Percentiles rank a stretch among this genome's conserved stretches.
phyloP scores from a whole-genome alignment of 768 basidiomycete genomes.

The Boletus subparvulus region DNA sequence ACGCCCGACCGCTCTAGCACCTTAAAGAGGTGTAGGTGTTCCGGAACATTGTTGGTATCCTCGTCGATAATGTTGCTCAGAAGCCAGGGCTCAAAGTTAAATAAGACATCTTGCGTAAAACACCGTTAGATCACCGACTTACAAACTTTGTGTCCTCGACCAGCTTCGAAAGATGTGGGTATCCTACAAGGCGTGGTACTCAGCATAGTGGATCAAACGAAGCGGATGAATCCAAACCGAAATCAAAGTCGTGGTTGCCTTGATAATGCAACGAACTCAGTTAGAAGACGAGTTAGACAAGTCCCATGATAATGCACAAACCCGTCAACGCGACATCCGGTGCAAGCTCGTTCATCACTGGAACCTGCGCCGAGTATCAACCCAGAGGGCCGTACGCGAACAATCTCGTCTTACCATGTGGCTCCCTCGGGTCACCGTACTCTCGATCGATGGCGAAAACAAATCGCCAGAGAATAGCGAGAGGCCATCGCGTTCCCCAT shows the following conservation, averaged over 20 bases:
- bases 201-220: not conserved
- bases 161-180: conserved; percentile 64
- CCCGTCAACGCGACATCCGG: conserved; percentile 81
- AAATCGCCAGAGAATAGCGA: conserved; percentile 87
- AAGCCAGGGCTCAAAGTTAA: conserved; percentile 70
- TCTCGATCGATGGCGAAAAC: conserved; percentile 85
- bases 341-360: conserved; percentile 78
- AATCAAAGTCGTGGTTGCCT: conserved; percentile 96
- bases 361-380: conserved; percentile 53
- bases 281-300: conserved; percentile 4
- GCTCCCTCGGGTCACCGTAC: conserved; percentile 82
- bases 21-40: conserved; percentile 56
- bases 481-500: conserved; percentile 66
- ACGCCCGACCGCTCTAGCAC: conserved; percentile 70
- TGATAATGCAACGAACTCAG: not conserved
- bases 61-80: conserved; percentile 83
- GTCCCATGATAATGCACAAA: conserved; percentile 34
- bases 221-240: conserved; percentile 45
- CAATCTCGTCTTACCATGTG: conserved; percentile 65
- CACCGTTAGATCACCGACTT: conserved; percentile 24
- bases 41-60: conserved; percentile 60
- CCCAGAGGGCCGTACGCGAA: not conserved
- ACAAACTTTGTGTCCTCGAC: conserved; percentile 76
- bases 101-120: not conserved
- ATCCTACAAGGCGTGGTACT: conserved; percentile 40